These are phyloP conservation scores for Candida suzukii DNA, from an alignment of 805 yeast species.

Conservation along the genomic window DNA sequence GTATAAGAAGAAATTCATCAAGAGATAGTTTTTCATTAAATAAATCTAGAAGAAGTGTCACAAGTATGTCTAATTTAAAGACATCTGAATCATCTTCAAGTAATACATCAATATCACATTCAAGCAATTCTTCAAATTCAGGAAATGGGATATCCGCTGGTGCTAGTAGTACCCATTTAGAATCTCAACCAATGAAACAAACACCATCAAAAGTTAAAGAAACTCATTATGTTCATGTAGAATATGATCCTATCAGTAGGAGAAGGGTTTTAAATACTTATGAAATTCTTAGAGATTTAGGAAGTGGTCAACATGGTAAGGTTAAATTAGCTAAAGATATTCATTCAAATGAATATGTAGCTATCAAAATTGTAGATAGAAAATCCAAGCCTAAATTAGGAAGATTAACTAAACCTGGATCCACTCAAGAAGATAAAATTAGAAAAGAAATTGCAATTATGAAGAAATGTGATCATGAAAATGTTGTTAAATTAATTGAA, in stretches of 20 bases:
- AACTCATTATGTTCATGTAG: constrained; percentile 70
- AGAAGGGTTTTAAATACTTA: constrained; percentile 82
- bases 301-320: constrained; percentile 98
- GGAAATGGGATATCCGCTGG: background rate
- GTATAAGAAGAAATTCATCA: constrained; percentile 9
- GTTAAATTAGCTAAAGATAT: constrained; percentile 84
- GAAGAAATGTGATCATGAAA: constrained; percentile 87
- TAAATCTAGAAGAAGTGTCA: background rate
- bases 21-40: constrained; percentile 7
- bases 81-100: background rate
- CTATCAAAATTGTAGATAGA: constrained; percentile 87
- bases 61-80: background rate
- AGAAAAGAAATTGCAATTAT: constrained; percentile 87
- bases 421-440: constrained; percentile 58
- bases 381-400: constrained; percentile 51
- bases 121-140: background rate
- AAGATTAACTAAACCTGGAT: constrained; percentile 22
- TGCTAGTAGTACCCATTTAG: background rate
- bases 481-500: constrained; percentile 80
- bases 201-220: constrained; percentile 54
- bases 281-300: constrained; percentile 81
- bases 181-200: background rate
- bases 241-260: constrained; percentile 81
- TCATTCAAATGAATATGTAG: constrained; percentile 61
- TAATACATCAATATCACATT: constrained; percentile 1